Base-by-base conservation (phyloP, 2,329 filamentous ascomycete genomes). In the Teratosphaeria pseudoeucalypti region DNA sequence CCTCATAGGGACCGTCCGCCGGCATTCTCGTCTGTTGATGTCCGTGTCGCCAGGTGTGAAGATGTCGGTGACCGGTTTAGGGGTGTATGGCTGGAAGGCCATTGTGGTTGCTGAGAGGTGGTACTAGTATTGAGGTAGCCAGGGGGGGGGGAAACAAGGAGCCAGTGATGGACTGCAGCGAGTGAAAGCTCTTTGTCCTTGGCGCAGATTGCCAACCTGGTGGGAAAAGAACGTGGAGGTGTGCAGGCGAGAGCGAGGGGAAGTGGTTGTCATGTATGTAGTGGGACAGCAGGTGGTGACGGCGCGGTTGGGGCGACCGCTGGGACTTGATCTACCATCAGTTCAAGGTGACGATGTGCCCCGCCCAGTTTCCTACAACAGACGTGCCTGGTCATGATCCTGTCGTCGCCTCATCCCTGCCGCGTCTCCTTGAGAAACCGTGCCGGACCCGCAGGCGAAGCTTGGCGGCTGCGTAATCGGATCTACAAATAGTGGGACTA, bases 1-100 rank as follows among this genome's bases (percentile, higher is more conserved):
- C 70, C 83, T 83, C 86, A 90, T 89, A 37, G 86, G 86, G 57
- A 88, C 85, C 34, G 78, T 82, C 59, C 87, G 84, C 61, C 79
- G 80, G 72, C 84, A 85, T 77, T 84, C 76, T 65, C 83, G 79
- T 56, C 83, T 78, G 73, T 90, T 84, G 72, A 89, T 86, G 68
- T 84, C 82, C 52, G 84, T 87, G 69, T 88, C 85, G 64, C 72
- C 75, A 52, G 61, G 57, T 57, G 85, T 88, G 74, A 87, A 84
- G 69, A 84, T 75, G 70, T 84, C 82, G 57, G 82, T 84, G 49
- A 79, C 69, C 26, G 82, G 82, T 67, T 79, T 77, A 14, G 73
- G 72, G 29, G 74, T 75, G 66, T 75, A 76, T 34, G 72, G 71
- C 69, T 71, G 71, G 64, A 72, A 73, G 14, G 72, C 72, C 72